Conservation (phyloP, 768 basidiomycete genomes). For the Candolleomyces eurysporus region DNA sequence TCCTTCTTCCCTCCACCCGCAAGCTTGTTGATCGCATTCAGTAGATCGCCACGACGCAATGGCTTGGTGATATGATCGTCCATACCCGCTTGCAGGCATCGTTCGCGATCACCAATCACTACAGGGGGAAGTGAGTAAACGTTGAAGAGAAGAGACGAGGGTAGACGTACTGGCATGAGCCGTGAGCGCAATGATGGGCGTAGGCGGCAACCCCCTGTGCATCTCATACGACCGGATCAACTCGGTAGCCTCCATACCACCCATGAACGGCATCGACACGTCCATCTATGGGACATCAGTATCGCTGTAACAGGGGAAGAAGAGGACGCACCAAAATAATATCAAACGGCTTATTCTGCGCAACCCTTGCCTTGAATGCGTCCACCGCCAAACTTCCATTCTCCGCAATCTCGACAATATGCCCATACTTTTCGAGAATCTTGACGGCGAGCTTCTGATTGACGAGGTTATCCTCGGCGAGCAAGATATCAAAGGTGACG, state of each 20-base stretch:
- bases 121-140: slow-evolving; percentile 4
- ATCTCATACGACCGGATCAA: slow-evolving; percentile 84
- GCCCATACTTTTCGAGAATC: slow-evolving; percentile 94
- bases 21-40: slow-evolving; percentile 81
- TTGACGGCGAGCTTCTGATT: slow-evolving; percentile 96
- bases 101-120: slow-evolving; percentile 80
- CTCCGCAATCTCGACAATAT: slow-evolving; percentile 94
- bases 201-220: slow-evolving; percentile 64
- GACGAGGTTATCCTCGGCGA: slow-evolving; percentile 96
- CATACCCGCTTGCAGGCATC: slow-evolving; percentile 52
- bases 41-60: slow-evolving; percentile 70
- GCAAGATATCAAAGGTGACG: slow-evolving; percentile 84
- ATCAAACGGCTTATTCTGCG: slow-evolving; percentile 76
- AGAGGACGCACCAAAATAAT: slow-evolving; percentile 75
- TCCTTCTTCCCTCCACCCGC: slow-evolving; percentile 59
- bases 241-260: slow-evolving; percentile 96
- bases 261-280: slow-evolving; percentile 98
- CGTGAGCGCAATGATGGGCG: slow-evolving; percentile 94
- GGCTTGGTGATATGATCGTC: slow-evolving; percentile 87
- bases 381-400: slow-evolving; percentile 94
- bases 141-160: not conserved
- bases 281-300: slow-evolving; percentile 68
- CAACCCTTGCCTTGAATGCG: slow-evolving; percentile 77
- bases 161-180: slow-evolving; percentile 89
- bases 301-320: slow-evolving; percentile 1